phyloP scores from a whole-genome alignment of 78 protist genomes.

The Dictyostelium purpureum region DNA sequence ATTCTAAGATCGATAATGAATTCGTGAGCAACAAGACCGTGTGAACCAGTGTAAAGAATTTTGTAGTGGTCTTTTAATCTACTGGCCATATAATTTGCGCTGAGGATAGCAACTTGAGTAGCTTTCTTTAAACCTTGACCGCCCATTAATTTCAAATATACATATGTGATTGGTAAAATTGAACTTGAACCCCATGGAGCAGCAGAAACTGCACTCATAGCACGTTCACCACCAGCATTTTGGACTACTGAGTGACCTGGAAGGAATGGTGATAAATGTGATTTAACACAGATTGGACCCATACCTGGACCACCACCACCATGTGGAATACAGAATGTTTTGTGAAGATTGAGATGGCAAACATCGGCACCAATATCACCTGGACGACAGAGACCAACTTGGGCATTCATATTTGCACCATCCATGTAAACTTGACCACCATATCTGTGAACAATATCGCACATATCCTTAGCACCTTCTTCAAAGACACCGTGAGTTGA shows the following conservation, averaged over 20 bases:
- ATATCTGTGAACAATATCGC: conserved; percentile 87
- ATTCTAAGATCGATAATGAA: conserved; percentile 96
- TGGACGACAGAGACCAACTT: conserved; percentile 95
- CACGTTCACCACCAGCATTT: conserved; percentile 69
- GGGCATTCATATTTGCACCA: conserved; percentile 99
- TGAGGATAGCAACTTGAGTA: conserved; percentile 94
- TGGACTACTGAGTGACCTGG: conserved; percentile 80
- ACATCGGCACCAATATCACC: conserved; percentile 98
- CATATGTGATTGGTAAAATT: conserved; percentile 96
- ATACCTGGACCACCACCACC: conserved; percentile 99
- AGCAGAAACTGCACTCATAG: conserved; percentile 91
- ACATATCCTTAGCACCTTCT: conserved; percentile 87
- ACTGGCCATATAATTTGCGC: conserved; percentile 98
- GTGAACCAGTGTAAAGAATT: conserved; percentile 87
- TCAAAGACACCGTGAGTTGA: conserved; percentile 99
- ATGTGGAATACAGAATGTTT: conserved; percentile 99
- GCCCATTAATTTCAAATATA: conserved; percentile 95
- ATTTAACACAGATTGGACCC: conserved; percentile 97
- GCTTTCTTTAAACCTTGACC: conserved; percentile 86
- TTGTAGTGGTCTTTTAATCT: conserved; percentile 90
- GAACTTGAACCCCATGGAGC: conserved; percentile 94
- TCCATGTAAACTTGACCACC: conserved; percentile 99
- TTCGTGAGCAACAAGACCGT: conserved; percentile 94
- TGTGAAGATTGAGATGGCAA: conserved; percentile 98
- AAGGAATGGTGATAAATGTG: conserved; percentile 92